Conservation (phyloP, 345 rosid species). For the Pistacia integerrima region DNA sequence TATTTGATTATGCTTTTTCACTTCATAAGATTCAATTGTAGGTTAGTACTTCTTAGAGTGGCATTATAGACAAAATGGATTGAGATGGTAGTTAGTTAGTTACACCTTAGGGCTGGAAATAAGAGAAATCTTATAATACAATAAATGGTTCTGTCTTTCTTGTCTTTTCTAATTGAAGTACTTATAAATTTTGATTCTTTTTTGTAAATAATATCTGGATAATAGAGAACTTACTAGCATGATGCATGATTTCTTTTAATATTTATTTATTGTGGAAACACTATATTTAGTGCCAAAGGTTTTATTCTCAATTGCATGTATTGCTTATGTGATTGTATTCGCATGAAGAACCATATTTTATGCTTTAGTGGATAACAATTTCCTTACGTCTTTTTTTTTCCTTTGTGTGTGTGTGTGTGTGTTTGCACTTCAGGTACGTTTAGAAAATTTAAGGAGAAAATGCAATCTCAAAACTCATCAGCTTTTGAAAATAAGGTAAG, state of each 20-base stretch:
- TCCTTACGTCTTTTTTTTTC: not conserved
- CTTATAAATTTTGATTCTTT: not conserved
- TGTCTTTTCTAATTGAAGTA: not conserved
- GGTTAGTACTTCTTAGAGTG: not conserved
- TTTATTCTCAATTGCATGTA: not conserved
- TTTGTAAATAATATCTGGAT: not conserved
- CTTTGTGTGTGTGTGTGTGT: not conserved
- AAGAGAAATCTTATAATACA: not conserved
- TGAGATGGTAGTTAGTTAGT: not conserved
- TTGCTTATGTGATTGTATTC: not conserved
- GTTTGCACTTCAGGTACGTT: conserved; percentile 59
- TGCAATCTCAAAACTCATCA: conserved; percentile 63
- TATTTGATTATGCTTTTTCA: not conserved
- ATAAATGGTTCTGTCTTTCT: not conserved
- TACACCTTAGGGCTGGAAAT: not conserved
- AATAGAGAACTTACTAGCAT: not conserved
- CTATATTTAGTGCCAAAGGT: not conserved
- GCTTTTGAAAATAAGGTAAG: conserved; percentile 66
- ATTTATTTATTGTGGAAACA: not conserved
- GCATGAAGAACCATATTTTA: conserved; percentile 6
- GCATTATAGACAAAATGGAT: not conserved
- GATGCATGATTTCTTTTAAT: not conserved
- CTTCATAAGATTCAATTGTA: not conserved
- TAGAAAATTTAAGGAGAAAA: conserved; percentile 77
- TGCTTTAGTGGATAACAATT: not conserved